phyloP scores from a whole-genome alignment of 345 rosid species.

The Aquilaria malaccensis region DNA sequence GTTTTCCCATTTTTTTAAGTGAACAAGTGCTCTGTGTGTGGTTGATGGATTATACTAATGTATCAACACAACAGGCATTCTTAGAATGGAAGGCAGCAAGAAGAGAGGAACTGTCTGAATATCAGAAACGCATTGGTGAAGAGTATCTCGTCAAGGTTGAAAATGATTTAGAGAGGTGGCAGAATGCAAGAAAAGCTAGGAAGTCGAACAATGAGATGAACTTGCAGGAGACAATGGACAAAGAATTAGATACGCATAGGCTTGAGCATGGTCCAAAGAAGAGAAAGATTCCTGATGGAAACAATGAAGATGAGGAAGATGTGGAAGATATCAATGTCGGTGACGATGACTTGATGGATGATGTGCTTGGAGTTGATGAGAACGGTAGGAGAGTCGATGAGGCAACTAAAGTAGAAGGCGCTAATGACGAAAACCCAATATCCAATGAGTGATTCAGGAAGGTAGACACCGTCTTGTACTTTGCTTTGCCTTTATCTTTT shows the following conservation, averaged over 20 bases:
- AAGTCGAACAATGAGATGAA: conserved; percentile 47
- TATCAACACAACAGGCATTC: conserved; percentile 37
- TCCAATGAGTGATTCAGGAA: too few relatives aligned
- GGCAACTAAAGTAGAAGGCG: conserved; percentile 33
- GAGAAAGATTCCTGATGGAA: conserved; percentile 72
- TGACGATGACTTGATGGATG: conserved; percentile 92
- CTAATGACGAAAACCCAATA: background rate
- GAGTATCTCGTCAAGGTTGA: conserved; percentile 67
- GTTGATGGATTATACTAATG: background rate
- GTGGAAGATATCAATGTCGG: conserved; percentile 81
- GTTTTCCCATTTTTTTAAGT: conserved; percentile 7
- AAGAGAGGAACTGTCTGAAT: conserved; percentile 72
- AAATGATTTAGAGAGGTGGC: conserved; percentile 94
- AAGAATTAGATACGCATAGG: conserved; percentile 84
- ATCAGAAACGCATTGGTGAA: conserved; percentile 76
- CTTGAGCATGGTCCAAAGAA: conserved; percentile 96
- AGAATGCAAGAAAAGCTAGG: conserved; percentile 75
- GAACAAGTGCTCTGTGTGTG: background rate
- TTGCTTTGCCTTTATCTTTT: too few relatives aligned
- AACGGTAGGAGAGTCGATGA: conserved; percentile 47
- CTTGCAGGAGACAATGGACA: conserved; percentile 97
- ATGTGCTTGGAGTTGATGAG: conserved; percentile 69
- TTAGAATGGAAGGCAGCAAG: conserved; percentile 67
- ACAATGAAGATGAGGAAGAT: conserved; percentile 77
- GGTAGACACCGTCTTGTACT: too few relatives aligned